These are phyloP conservation scores for Daldinia grandis DNA, from an alignment of 495 filamentous ascomycete species.

Conservation along the genomic window DNA sequence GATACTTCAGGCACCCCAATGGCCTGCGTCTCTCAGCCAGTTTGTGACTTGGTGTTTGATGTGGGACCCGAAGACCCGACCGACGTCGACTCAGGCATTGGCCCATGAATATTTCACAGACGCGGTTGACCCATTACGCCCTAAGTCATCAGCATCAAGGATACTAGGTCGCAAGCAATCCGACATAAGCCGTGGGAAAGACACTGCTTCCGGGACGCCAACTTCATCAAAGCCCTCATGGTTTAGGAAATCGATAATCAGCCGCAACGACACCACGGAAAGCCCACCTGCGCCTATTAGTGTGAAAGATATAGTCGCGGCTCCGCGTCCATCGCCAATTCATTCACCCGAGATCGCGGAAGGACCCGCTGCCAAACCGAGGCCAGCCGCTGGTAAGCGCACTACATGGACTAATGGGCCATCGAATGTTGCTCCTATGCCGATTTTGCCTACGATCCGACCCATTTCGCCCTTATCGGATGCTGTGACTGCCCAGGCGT, in stretches of 20 bases:
- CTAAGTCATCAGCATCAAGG: constrained; percentile 88
- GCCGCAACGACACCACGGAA: constrained; percentile 61
- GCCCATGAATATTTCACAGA: constrained; percentile 96
- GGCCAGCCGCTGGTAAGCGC: constrained; percentile 73
- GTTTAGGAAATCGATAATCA: constrained; percentile 93
- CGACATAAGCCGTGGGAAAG: constrained; percentile 73
- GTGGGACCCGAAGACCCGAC: constrained; percentile 96
- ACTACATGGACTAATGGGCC: constrained; percentile 85
- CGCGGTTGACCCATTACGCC: constrained; percentile 89
- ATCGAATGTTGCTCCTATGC: constrained; percentile 91
- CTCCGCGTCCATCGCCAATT: constrained; percentile 65
- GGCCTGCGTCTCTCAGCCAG: constrained; percentile 84
- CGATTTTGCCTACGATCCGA: constrained; percentile 93
- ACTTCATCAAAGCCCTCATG: constrained; percentile 88
- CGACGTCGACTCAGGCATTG: constrained; percentile 93
- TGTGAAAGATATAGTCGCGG: constrained; percentile 41
- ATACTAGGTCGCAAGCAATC: constrained; percentile 88
- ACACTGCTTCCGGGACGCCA: constrained; percentile 69
- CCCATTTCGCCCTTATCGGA: constrained; percentile 94
- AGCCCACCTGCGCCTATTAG: constrained; percentile 33
- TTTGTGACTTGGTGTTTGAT: constrained; percentile 99
- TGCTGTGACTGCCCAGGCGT: constrained; percentile 88
- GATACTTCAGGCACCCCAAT: constrained; percentile 87
- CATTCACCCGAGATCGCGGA: constrained; percentile 65
- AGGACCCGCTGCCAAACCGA: constrained; percentile 61